Conservation (phyloP, 2,329 filamentous ascomycete species). For the Delphinella strobiligena region DNA sequence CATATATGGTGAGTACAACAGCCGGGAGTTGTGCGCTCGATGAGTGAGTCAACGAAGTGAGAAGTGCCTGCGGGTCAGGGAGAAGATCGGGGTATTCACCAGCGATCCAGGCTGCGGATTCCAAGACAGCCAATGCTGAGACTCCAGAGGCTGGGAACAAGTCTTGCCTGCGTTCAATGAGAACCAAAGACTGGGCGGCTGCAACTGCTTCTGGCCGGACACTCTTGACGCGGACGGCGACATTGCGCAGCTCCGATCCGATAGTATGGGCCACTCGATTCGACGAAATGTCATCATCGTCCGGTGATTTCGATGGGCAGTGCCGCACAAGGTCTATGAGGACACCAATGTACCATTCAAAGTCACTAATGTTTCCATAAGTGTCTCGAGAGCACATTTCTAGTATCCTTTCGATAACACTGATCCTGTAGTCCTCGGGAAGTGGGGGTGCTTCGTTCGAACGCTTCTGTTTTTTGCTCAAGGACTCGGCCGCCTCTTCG, state of each 20-base stretch:
- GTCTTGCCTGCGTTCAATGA: slow-evolving; percentile 49
- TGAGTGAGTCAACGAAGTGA: slow-evolving; percentile 63
- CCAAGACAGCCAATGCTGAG: slow-evolving; percentile 52
- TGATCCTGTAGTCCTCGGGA: slow-evolving; percentile 74
- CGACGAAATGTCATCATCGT: slow-evolving; percentile 10
- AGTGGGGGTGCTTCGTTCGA: slow-evolving; percentile 46
- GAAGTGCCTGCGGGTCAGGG: slow-evolving; percentile 54
- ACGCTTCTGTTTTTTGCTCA: slow-evolving; percentile 40
- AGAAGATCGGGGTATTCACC: slow-evolving; percentile 78
- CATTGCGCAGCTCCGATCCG: slow-evolving; percentile 74
- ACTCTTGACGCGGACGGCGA: slow-evolving; percentile 81
- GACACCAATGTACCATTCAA: slow-evolving; percentile 95
- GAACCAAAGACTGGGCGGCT: slow-evolving; percentile 65
- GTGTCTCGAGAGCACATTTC: slow-evolving; percentile 84
- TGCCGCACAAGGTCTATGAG: slow-evolving; percentile 68
- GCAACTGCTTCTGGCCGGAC: slow-evolving; percentile 69
- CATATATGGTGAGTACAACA: slow-evolving; percentile 60
- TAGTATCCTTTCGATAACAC: slow-evolving; percentile 71
- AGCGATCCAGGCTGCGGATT: slow-evolving; percentile 69
- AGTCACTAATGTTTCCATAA: slow-evolving; percentile 75
- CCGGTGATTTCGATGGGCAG: slow-evolving; percentile 40
- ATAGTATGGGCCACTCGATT: slow-evolving; percentile 53
- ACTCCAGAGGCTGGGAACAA: slow-evolving; percentile 40
- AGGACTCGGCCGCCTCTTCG: slow-evolving; percentile 42
- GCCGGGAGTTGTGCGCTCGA: slow-evolving; percentile 46